These are phyloP conservation scores for Trichoderma virens DNA, from an alignment of 495 filamentous ascomycete species.

Conservation along the genomic window DNA sequence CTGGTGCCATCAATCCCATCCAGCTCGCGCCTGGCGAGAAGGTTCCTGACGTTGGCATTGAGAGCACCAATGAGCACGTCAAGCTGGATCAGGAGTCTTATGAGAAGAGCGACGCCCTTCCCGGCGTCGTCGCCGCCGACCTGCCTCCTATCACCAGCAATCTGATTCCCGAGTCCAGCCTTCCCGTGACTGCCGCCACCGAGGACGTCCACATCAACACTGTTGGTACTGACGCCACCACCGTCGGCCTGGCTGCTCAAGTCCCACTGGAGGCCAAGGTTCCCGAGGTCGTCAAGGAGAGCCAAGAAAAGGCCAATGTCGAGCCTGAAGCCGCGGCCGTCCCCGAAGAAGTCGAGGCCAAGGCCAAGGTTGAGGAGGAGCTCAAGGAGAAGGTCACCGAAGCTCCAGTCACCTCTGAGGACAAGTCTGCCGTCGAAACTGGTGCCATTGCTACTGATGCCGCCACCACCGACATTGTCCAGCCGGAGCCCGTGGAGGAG, in stretches of 20 bases:
- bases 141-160: conserved; percentile 55
- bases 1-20: conserved; percentile 72
- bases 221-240: conserved; percentile 61
- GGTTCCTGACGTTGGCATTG: conserved; percentile 55
- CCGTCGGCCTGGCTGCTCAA: conserved; percentile 58
- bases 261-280: conserved; percentile 62
- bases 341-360: conserved; percentile 49
- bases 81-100: conserved; percentile 79
- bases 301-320: conserved; percentile 51
- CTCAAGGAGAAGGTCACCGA: conserved; percentile 50
- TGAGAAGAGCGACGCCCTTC: conserved; percentile 59
- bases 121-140: conserved; percentile 46
- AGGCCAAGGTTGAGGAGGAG: conserved; percentile 54
- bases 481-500: too few species aligned
- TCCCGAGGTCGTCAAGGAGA: conserved; percentile 60
- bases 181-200: conserved; percentile 56
- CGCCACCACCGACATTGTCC: conserved; percentile 24
- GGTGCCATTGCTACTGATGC: conserved; percentile 20
- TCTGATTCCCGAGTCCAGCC: conserved; percentile 79
- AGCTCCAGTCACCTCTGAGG: conserved; percentile 50
- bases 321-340: conserved; percentile 54
- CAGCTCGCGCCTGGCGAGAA: conserved; percentile 70
- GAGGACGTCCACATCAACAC: conserved; percentile 56
- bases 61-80: conserved; percentile 51
- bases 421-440: conserved; percentile 37